Evolutionary conservation across 495 filamentous ascomycete genomes (phyloP).

Genomic region (Apiosordaria backusii): DNA sequence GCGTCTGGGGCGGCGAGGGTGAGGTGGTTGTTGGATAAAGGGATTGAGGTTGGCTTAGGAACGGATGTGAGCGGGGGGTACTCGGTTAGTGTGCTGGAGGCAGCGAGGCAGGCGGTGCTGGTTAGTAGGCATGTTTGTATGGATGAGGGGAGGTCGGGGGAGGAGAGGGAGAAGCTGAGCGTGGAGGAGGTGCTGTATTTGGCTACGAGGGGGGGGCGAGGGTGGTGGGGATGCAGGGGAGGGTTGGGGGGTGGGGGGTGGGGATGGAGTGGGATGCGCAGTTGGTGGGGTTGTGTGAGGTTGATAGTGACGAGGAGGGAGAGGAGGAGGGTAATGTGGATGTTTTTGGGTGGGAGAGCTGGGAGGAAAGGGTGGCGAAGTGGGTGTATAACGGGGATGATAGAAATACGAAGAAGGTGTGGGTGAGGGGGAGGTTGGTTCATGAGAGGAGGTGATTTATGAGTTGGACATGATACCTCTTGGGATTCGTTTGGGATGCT

Average conservation of each 20-base stretch:
- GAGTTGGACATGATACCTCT: too few relatives aligned
- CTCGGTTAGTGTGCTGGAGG: constrained; percentile 70
- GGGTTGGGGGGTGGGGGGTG: constrained; percentile 71
- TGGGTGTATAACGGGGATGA: constrained; percentile 90
- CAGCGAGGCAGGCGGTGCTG: constrained; percentile 71
- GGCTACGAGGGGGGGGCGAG: constrained; percentile 77
- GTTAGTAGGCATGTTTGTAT: constrained; percentile 66
- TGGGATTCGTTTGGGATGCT: neutral
- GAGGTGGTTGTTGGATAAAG: constrained; percentile 64
- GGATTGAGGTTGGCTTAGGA: constrained; percentile 76
- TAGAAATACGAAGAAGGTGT: constrained; percentile 73
- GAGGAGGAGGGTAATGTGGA: constrained; percentile 58
- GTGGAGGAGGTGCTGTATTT: constrained; percentile 89
- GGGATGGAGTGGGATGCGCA: constrained; percentile 93
- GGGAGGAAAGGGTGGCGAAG: constrained; percentile 75
- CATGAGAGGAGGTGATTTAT: constrained; percentile 47
- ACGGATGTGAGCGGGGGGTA: constrained; percentile 91
- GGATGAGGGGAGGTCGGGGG: constrained; percentile 30
- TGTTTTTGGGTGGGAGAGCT: constrained; percentile 80
- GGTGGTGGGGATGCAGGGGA: constrained; percentile 65
- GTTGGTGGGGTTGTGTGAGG: constrained; percentile 55
- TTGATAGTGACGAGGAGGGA: constrained; percentile 19
- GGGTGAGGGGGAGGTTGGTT: constrained; percentile 75
- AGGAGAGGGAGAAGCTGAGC: constrained; percentile 54
- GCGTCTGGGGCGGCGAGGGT: constrained; percentile 72